Evolutionary conservation across 805 yeast species (phyloP).

Genomic region (Metschnikowia drakensbergensis): DNA sequence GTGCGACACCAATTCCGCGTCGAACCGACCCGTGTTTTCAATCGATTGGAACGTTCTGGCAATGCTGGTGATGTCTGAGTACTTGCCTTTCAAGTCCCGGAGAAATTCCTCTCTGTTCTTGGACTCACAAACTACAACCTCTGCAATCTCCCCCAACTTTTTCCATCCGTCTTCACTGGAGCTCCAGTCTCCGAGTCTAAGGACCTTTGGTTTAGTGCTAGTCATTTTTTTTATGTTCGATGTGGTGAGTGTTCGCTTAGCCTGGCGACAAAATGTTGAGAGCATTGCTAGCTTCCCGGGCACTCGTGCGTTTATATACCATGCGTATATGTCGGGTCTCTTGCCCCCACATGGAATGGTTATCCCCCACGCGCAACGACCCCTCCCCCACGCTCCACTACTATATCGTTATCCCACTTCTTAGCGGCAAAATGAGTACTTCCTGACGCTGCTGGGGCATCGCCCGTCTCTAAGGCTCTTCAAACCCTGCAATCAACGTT

Average conservation of each 20-base stretch:
- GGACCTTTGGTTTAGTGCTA: slow-evolving; percentile 15
- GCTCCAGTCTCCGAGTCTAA: slow-evolving; percentile 18
- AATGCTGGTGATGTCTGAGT: slow-evolving; percentile 39
- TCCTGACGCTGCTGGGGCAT: no score
- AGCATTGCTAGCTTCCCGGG: not conserved
- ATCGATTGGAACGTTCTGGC: slow-evolving; percentile 54
- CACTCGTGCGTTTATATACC: slow-evolving; percentile 3
- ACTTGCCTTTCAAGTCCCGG: slow-evolving; percentile 41
- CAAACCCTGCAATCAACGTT: not conserved
- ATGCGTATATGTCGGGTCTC: not conserved
- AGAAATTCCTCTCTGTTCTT: slow-evolving; percentile 38
- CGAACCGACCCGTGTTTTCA: slow-evolving; percentile 57
- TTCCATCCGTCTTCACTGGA: slow-evolving; percentile 14
- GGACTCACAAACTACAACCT: slow-evolving; percentile 37
- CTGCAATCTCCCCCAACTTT: slow-evolving; percentile 23
- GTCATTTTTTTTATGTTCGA: slow-evolving; percentile 7
- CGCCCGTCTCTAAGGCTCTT: no score
- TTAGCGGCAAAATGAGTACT: no score
- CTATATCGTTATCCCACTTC: not conserved
- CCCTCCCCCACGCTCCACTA: slow-evolving; percentile 4
- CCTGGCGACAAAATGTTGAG: not conserved
- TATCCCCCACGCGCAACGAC: slow-evolving; percentile 7
- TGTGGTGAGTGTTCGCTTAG: not conserved
- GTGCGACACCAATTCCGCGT: slow-evolving; percentile 51
- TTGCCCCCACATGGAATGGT: slow-evolving; percentile 1